phyloP scores from a whole-genome alignment of 208 protist genomes.

The Acanthamoeba triangularis region DNA sequence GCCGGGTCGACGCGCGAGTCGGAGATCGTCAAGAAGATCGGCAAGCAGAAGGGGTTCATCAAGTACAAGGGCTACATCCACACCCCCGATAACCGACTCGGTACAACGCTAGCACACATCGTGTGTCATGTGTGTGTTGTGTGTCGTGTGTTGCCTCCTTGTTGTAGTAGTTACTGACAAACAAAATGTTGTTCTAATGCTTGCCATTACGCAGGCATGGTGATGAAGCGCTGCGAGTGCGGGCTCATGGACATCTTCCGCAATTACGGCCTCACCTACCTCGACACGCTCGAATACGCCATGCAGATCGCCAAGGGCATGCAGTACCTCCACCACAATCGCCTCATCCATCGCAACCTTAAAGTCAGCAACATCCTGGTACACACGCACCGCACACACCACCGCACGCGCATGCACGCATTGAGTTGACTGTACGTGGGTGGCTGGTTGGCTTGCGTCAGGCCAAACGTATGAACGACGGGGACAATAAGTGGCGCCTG shows the following conservation, averaged over 20 bases:
- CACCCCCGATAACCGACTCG: slow-evolving; percentile 44
- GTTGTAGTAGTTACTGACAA: too few relatives aligned
- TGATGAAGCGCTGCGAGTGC: slow-evolving; percentile 64
- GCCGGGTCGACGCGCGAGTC: slow-evolving; percentile 10
- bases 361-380: slow-evolving; percentile 74
- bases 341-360: slow-evolving; percentile 57
- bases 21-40: slow-evolving; percentile 19
- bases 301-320: slow-evolving; percentile 67
- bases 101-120: neutral
- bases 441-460: neutral
- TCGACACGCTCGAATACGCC: slow-evolving; percentile 29
- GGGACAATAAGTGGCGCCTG: slow-evolving; percentile 44
- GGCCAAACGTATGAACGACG: neutral
- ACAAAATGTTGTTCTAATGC: too few relatives aligned
- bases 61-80: slow-evolving; percentile 62
- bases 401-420: neutral
- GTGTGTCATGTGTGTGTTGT: neutral
- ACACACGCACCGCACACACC: neutral
- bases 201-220: slow-evolving; percentile 23
- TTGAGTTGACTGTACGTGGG: neutral
- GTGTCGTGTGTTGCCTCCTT: too few relatives aligned
- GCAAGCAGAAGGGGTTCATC: slow-evolving; percentile 63
- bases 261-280: slow-evolving; percentile 28
- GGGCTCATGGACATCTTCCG: slow-evolving; percentile 40
- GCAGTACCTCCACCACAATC: slow-evolving; percentile 73